Conservation (phyloP, 2,329 filamentous ascomycete species). For the Dothideomycetes sp. region DNA sequence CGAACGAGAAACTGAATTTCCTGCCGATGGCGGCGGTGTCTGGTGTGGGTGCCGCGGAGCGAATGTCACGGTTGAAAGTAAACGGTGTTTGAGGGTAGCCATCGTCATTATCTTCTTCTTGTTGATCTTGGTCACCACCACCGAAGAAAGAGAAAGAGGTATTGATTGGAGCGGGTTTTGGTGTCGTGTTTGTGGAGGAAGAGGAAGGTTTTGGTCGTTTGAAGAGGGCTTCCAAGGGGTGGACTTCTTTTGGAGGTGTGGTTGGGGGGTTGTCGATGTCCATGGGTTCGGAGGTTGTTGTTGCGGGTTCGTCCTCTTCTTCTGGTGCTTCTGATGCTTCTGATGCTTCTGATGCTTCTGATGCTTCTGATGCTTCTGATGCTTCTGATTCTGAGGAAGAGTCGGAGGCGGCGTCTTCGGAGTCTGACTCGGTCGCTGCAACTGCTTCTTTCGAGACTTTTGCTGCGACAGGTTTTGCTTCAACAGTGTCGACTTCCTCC, state of each 20-base stretch:
- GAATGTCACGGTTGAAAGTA: conserved; percentile 60
- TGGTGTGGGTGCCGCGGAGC: conserved; percentile 88
- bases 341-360: not conserved
- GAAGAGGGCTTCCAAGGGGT: conserved; percentile 87
- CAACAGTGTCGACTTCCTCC: not conserved
- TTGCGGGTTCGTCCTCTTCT: not conserved
- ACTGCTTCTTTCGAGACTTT: not conserved
- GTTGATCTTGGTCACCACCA: conserved; percentile 18
- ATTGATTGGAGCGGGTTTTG: conserved; percentile 35
- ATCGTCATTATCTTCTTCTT: conserved; percentile 33
- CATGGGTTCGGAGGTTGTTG: not conserved
- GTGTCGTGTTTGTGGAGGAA: conserved; percentile 24
- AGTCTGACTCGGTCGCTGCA: not conserved
- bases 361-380: not conserved
- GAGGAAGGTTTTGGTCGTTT: conserved; percentile 49
- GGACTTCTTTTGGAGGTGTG: conserved; percentile 40
- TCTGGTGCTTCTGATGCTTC: not conserved
- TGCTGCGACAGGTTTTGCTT: not conserved
- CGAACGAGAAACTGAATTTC: conserved; percentile 46
- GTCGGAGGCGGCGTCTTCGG: not conserved
- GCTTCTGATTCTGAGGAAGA: not conserved
- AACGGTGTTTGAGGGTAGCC: conserved; percentile 67
- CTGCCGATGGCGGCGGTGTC: conserved; percentile 75
- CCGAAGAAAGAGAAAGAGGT: conserved; percentile 72
- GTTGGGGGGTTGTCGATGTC: not conserved